Conservation (phyloP, 306 rosid species). For the Glycine soja region DNA sequence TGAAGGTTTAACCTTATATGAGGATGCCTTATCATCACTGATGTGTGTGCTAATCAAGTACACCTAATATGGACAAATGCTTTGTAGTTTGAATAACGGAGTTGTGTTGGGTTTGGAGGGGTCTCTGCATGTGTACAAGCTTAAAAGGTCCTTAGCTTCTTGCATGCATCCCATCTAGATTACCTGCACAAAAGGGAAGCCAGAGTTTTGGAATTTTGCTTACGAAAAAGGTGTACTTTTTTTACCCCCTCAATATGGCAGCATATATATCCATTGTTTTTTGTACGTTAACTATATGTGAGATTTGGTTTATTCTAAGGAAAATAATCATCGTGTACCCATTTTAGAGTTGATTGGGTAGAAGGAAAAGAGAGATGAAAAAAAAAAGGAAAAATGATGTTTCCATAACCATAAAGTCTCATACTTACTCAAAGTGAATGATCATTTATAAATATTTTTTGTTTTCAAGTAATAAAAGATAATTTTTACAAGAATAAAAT, state of each 20-base stretch:
- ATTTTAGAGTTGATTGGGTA: too few relatives aligned
- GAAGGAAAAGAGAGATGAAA: too few relatives aligned
- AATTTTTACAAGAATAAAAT: too few relatives aligned
- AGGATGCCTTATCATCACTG: too few relatives aligned
- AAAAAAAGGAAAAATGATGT: too few relatives aligned
- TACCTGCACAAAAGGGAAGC: slow-evolving; percentile 47
- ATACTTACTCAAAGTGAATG: too few relatives aligned
- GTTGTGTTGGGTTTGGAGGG: neutral
- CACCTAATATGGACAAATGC: slow-evolving; percentile 34
- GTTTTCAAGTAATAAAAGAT: too few relatives aligned
- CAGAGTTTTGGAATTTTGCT: slow-evolving; percentile 43
- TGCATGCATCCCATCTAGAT: slow-evolving; percentile 18
- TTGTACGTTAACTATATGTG: neutral
- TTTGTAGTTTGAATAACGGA: slow-evolving; percentile 9
- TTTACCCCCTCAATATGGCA: neutral
- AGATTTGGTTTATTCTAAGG: neutral
- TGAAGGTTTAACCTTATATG: slow-evolving; percentile 39
- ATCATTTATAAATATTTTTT: too few relatives aligned
- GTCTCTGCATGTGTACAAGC: neutral
- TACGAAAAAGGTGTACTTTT: neutral
- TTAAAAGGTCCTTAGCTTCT: slow-evolving; percentile 41
- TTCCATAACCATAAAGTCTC: too few relatives aligned
- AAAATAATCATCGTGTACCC: neutral
- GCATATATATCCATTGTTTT: too few relatives aligned
- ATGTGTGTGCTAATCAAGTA: slow-evolving; percentile 8